These are phyloP conservation scores for Bidens hawaiensis DNA, from an alignment of 140 eudicot species.

Conservation along the genomic window DNA sequence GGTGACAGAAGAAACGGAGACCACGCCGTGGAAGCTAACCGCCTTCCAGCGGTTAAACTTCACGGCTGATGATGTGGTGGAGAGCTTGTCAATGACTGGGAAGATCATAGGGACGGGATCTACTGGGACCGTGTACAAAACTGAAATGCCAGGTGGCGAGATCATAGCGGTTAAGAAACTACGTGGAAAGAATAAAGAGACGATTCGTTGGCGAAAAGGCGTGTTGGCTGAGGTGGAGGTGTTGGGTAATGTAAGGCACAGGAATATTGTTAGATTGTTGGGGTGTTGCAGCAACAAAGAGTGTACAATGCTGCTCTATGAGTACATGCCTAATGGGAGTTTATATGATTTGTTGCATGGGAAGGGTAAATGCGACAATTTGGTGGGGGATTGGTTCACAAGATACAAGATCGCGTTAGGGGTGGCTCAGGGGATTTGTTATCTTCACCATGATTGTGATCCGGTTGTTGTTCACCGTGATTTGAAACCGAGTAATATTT, in stretches of 20 bases:
- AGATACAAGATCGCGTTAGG: constrained; percentile 89
- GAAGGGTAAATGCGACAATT: constrained; percentile 61
- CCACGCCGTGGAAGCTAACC: constrained; percentile 90
- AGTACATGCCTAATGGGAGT: constrained; percentile 99
- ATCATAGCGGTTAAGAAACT: constrained; percentile 88
- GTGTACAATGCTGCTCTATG: constrained; percentile 85
- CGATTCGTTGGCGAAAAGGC: constrained; percentile 63
- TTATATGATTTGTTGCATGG: constrained; percentile 83
- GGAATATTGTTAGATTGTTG: constrained; percentile 85
- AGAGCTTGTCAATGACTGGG: constrained; percentile 64
- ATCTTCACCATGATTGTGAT: constrained; percentile 90
- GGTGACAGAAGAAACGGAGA: constrained; percentile 29
- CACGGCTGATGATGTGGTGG: constrained; percentile 84
- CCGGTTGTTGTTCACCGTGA: constrained; percentile 98
- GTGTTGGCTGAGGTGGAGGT: constrained; percentile 97
- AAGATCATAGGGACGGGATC: constrained; percentile 87
- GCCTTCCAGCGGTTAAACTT: constrained; percentile 89
- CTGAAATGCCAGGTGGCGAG: constrained; percentile 97
- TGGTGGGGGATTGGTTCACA: constrained; percentile 82
- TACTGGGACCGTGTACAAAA: constrained; percentile 87
- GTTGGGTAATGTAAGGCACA: constrained; percentile 84
- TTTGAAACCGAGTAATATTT: constrained; percentile 84
- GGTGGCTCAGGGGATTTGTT: constrained; percentile 96
- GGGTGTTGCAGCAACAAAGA: constrained; percentile 89
- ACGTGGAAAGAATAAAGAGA: constrained; percentile 78